Percentiles rank a stretch among this genome's conserved stretches.
These are phyloP conservation scores for Trypanosoma lewisi DNA, from an alignment of 208 protist species.

Conservation along the genomic window DNA sequence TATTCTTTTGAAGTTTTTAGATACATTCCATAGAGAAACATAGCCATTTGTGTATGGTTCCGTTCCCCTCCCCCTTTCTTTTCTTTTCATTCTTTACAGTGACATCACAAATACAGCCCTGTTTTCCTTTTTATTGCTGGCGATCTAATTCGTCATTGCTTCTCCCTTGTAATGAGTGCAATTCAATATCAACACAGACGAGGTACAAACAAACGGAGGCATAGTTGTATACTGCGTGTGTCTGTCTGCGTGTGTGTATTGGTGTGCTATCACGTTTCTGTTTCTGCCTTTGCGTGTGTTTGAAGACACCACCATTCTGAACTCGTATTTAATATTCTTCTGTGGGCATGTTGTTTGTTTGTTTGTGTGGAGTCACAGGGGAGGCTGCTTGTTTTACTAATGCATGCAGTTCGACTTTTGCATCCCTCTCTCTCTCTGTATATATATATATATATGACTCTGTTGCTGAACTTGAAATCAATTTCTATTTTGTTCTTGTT, in stretches of 20 bases:
- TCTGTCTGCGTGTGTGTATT: too few relatives aligned
- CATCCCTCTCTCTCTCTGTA: neutral
- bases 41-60: neutral
- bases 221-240: too few relatives aligned
- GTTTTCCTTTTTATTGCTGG: neutral
- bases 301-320: neutral
- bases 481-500: neutral
- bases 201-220: neutral
- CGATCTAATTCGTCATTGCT: neutral
- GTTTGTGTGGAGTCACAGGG: neutral
- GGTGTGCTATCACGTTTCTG: too few relatives aligned
- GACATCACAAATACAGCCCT: neutral
- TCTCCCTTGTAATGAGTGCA: neutral
- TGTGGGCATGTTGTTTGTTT: too few relatives aligned
- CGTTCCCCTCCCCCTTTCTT: neutral
- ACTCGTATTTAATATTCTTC: too few relatives aligned
- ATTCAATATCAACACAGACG: neutral
- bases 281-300: neutral
- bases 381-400: neutral
- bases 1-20: neutral
- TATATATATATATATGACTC: neutral
- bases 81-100: neutral
- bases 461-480: neutral
- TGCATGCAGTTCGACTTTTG: neutral
- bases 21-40: conserved; percentile 1